Conservation (phyloP, 2,329 filamentous ascomycete species). For the Aspergillus brunneoviolaceus region DNA sequence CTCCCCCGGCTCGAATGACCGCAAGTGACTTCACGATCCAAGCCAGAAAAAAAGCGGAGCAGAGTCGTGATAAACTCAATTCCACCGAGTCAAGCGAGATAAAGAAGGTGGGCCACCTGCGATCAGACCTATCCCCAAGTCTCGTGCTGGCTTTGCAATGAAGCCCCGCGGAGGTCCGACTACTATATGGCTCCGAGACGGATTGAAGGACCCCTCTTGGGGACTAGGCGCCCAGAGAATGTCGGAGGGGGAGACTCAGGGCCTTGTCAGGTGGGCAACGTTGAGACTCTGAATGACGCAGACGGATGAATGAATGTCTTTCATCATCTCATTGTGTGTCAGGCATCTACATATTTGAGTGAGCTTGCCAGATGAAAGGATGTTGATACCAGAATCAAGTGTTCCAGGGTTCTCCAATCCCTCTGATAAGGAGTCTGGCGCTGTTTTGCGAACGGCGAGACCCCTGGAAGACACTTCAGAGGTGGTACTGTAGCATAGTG, state of each 20-base stretch:
- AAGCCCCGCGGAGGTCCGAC: background rate
- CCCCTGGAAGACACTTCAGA: background rate
- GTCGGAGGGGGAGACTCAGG: background rate
- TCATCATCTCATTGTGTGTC: background rate
- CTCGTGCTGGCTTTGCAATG: background rate
- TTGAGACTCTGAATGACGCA: background rate
- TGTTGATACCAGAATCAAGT: background rate
- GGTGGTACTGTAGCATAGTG: background rate
- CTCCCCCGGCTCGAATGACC: background rate
- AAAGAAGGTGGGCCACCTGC: background rate
- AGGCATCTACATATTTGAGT: background rate
- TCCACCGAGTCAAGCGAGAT: background rate
- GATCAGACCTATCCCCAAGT: background rate
- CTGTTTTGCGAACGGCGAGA: background rate
- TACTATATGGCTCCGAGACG: background rate
- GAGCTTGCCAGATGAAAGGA: background rate
- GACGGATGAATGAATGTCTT: background rate
- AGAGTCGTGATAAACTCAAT: background rate
- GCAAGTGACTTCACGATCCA: background rate
- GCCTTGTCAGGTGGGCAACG: background rate
- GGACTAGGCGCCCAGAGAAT: no score
- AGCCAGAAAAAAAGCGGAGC: background rate
- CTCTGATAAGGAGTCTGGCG: background rate
- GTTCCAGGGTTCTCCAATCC: background rate
- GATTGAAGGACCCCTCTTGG: background rate